phyloP scores from a whole-genome alignment of 1,284 basidiomycete species.

The Cryptococcus floricola region DNA sequence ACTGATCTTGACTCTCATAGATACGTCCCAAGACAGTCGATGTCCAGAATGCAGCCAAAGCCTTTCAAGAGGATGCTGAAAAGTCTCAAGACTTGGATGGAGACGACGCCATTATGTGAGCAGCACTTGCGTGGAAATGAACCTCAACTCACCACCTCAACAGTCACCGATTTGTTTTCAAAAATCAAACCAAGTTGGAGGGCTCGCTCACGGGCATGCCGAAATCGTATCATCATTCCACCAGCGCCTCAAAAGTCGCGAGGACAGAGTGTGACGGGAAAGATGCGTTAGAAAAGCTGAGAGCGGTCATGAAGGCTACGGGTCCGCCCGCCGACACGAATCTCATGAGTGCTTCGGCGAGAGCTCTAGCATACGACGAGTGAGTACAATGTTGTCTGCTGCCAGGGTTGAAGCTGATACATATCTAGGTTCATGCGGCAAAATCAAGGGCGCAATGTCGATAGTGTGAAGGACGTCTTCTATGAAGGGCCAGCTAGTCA shows the following conservation, averaged over 20 bases:
- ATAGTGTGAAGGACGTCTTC: slow-evolving; percentile 65
- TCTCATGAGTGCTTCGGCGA: slow-evolving; percentile 54
- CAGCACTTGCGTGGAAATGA: not conserved
- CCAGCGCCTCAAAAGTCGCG: slow-evolving; percentile 18
- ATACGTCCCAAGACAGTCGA: slow-evolving; percentile 37
- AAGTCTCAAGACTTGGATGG: slow-evolving; percentile 33
- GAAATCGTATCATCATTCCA: slow-evolving; percentile 19
- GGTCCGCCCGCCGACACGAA: slow-evolving; percentile 67
- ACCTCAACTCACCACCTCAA: not conserved
- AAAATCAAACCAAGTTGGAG: slow-evolving; percentile 34
- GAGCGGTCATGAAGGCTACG: slow-evolving; percentile 69
- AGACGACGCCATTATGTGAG: slow-evolving; percentile 38
- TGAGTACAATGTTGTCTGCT: slow-evolving; percentile 14
- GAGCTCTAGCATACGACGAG: slow-evolving; percentile 51
- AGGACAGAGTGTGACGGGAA: slow-evolving; percentile 61
- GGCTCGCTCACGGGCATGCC: slow-evolving; percentile 29
- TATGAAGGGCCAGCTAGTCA: slow-evolving; percentile 57
- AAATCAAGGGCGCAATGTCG: slow-evolving; percentile 61
- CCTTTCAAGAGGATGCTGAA: slow-evolving; percentile 34
- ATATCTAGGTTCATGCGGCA: slow-evolving; percentile 64
- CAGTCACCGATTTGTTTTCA: slow-evolving; percentile 40
- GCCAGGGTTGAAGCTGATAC: slow-evolving; percentile 49
- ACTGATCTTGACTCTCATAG: slow-evolving; percentile 9
- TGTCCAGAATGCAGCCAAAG: slow-evolving; percentile 30
- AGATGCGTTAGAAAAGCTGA: slow-evolving; percentile 70